Evolutionary conservation across 1,284 basidiomycete genomes (phyloP).

Genomic region (Leucoagaricus sp.): DNA sequence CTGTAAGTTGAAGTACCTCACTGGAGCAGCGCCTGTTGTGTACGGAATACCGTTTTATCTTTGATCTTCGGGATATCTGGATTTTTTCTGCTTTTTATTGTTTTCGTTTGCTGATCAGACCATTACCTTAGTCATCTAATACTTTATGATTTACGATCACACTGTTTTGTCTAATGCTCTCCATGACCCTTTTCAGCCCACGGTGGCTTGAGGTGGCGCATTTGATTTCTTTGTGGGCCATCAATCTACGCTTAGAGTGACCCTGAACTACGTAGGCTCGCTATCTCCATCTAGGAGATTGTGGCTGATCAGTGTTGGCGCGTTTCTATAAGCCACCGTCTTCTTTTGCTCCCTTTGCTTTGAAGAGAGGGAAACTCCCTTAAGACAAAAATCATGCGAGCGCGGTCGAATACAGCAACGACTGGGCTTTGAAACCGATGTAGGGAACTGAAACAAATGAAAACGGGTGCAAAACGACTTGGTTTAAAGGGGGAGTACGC

Average conservation of each 20-base stretch:
- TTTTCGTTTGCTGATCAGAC: neutral
- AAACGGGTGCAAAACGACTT: no score
- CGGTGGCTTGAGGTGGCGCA: neutral
- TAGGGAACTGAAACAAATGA: no score
- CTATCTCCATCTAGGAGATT: neutral
- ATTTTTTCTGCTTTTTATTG: neutral
- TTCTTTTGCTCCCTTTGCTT: neutral
- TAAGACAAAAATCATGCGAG: no score
- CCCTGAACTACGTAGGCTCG: neutral
- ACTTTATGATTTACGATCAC: neutral
- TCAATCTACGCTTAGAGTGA: neutral
- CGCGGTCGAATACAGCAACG: no score
- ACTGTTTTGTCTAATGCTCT: neutral
- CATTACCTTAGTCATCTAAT: neutral
- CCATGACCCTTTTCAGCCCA: neutral
- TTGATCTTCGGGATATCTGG: constrained; percentile 27
- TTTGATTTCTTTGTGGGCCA: neutral
- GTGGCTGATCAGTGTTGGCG: neutral
- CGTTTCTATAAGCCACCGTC: neutral
- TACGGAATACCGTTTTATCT: constrained; percentile 93
- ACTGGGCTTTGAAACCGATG: no score
- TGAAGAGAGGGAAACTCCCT: no score
- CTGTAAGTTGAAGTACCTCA: constrained; percentile 92
- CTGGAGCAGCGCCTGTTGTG: constrained; percentile 93
- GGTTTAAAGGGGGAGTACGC: no score